phyloP scores from a whole-genome alignment of 352 stramenopile genomes.

The Globisporangium nodosum region DNA sequence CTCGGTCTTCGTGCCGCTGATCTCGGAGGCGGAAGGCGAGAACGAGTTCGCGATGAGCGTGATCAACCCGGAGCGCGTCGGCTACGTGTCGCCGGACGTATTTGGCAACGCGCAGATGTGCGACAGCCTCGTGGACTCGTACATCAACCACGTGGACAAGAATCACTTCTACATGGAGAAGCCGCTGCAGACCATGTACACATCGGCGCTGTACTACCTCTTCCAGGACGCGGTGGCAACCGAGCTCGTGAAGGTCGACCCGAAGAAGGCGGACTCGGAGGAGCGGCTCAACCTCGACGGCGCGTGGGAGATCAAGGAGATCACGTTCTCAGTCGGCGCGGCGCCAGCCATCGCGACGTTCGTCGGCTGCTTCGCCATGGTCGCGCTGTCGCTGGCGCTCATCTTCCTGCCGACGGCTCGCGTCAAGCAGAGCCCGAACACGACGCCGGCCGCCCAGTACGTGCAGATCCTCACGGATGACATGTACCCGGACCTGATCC shows the following conservation, averaged over 20 bases:
- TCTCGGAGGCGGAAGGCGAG: background rate
- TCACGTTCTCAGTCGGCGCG: slow-evolving; percentile 39
- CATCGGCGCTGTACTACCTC: slow-evolving; percentile 39
- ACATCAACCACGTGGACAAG: slow-evolving; percentile 13
- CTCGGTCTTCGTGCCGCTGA: slow-evolving; percentile 9
- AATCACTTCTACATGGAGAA: slow-evolving; percentile 22
- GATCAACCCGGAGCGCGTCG: slow-evolving; percentile 4
- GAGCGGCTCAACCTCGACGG: slow-evolving; percentile 13
- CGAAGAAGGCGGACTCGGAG: slow-evolving; percentile 12
- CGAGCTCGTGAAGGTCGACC: slow-evolving; percentile 15
- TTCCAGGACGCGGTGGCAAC: slow-evolving; percentile 36
- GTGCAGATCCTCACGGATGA: slow-evolving; percentile 71
- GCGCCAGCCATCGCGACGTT: slow-evolving; percentile 43
- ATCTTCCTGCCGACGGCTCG: slow-evolving; percentile 44
- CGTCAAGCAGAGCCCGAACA: slow-evolving; percentile 52
- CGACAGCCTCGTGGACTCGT: slow-evolving; percentile 26
- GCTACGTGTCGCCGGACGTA: background rate
- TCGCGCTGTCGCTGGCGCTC: slow-evolving; percentile 47
- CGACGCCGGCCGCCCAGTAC: slow-evolving; percentile 56
- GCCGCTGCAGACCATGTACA: slow-evolving; percentile 26
- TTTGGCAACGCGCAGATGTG: slow-evolving; percentile 14
- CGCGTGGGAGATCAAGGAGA: slow-evolving; percentile 22
- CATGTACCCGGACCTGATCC: slow-evolving; percentile 56
- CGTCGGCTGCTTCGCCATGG: slow-evolving; percentile 41
- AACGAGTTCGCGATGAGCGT: slow-evolving; percentile 10